Conservation (phyloP, 2,329 filamentous ascomycete genomes). For the Fusarium sp. region DNA sequence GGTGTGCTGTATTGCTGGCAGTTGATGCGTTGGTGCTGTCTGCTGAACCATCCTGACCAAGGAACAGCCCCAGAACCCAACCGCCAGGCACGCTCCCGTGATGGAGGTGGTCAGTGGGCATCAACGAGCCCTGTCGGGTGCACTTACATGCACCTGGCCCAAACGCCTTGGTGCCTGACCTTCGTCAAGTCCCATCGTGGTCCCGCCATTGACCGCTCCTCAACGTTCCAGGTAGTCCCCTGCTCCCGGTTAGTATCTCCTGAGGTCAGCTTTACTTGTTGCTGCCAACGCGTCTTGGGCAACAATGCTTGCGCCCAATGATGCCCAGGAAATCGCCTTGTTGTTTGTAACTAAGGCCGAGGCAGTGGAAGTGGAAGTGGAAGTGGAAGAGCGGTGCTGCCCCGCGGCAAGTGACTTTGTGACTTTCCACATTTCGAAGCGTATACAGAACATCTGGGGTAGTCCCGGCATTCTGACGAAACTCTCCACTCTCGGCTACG, state of each 20-base stretch:
- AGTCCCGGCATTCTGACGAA: slow-evolving; percentile 45
- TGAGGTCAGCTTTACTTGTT: slow-evolving; percentile 51
- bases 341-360: slow-evolving; percentile 32
- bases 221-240: slow-evolving; percentile 54
- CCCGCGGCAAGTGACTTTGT: slow-evolving; percentile 30
- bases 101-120: slow-evolving; percentile 49
- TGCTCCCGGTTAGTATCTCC: slow-evolving; percentile 50
- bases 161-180: slow-evolving; percentile 51
- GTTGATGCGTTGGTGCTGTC: slow-evolving; percentile 37
- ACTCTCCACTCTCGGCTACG: slow-evolving; percentile 40
- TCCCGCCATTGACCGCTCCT: slow-evolving; percentile 54
- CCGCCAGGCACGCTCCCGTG: slow-evolving; percentile 36
- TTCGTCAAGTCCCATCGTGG: slow-evolving; percentile 37
- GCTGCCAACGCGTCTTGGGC: slow-evolving; percentile 52
- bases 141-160: slow-evolving; percentile 43
- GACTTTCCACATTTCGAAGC: slow-evolving; percentile 18
- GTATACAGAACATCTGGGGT: slow-evolving; percentile 49
- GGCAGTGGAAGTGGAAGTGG: slow-evolving; percentile 29
- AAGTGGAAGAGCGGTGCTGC: slow-evolving; percentile 28
- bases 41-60: slow-evolving; percentile 14
- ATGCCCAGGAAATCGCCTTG: slow-evolving; percentile 49
- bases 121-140: slow-evolving; percentile 50
- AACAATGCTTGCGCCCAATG: slow-evolving; percentile 55
- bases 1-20: slow-evolving; percentile 32
- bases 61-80: slow-evolving; percentile 29